A percentile compares a stretch with the other conserved stretches of the same genome.
Conservation (phyloP, 306 rosid species). For the Hylodesmum podocarpum region DNA sequence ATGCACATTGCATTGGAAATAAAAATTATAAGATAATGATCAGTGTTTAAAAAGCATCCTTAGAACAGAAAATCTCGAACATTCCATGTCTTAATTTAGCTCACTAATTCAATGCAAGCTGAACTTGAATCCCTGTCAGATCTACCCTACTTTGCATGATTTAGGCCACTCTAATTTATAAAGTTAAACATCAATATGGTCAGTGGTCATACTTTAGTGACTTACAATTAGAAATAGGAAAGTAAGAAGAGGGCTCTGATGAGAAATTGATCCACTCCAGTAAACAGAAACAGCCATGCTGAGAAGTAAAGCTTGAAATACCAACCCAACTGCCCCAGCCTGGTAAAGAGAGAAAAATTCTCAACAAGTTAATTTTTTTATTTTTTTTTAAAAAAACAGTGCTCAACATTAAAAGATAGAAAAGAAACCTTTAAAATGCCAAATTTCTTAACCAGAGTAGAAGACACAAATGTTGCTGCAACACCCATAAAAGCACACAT, state of each 20-base stretch:
- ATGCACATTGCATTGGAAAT: not conserved
- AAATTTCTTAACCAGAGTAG: conserved; percentile 69
- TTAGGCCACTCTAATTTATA: not conserved
- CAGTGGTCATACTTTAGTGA: conserved; percentile 16
- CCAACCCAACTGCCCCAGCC: conserved; percentile 96
- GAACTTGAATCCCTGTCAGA: conserved; percentile 8
- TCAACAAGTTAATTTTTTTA: not conserved
- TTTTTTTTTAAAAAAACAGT: conserved; percentile 4
- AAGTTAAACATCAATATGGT: conserved; percentile 11
- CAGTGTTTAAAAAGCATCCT: not conserved
- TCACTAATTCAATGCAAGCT: conserved; percentile 7
- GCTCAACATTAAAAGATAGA: conserved; percentile 1
- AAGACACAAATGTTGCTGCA: conserved; percentile 91
- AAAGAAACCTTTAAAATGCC: conserved; percentile 82
- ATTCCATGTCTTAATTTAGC: conserved; percentile 3
- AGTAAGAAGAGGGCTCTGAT: conserved; percentile 72
- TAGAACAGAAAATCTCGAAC: conserved; percentile 7
- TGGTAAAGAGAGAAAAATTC: conserved; percentile 37
- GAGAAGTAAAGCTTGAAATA: conserved; percentile 90
- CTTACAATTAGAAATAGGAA: conserved; percentile 90
- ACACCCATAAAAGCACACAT: conserved; percentile 95
- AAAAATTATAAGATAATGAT: not conserved
- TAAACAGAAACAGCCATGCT: conserved; percentile 85
- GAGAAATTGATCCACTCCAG: conserved; percentile 69
- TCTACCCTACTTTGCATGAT: not conserved